phyloP scores from a whole-genome alignment of 495 filamentous ascomycete genomes.

The Xylaria telfairii region DNA sequence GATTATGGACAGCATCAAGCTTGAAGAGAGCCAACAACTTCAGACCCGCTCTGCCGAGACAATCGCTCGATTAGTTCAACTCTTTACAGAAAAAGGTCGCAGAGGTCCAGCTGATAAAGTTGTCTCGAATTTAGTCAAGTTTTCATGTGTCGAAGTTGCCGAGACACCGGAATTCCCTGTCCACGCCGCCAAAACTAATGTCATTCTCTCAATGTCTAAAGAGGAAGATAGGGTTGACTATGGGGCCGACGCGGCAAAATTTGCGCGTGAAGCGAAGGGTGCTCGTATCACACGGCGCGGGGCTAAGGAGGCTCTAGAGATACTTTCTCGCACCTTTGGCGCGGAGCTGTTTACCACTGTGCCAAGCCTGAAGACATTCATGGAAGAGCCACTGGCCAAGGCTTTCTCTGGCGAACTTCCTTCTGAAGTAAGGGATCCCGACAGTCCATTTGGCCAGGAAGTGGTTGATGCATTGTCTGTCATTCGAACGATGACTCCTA shows the following conservation, averaged over 20 bases:
- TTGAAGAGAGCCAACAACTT: constrained; percentile 88
- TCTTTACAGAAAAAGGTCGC: constrained; percentile 78
- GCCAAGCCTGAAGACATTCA: constrained; percentile 77
- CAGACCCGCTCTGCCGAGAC: constrained; percentile 87
- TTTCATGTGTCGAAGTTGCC: constrained; percentile 94
- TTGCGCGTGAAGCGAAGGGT: constrained; percentile 82
- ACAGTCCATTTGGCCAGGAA: constrained; percentile 80
- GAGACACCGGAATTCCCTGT: constrained; percentile 93
- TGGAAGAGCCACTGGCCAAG: constrained; percentile 77
- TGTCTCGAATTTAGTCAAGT: constrained; percentile 90
- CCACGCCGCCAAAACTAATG: constrained; percentile 73
- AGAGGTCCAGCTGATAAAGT: constrained; percentile 89
- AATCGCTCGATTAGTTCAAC: constrained; percentile 80
- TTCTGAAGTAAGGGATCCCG: constrained; percentile 68
- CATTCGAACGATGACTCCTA: constrained; percentile 86
- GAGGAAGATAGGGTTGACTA: constrained; percentile 96
- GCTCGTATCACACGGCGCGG: constrained; percentile 89
- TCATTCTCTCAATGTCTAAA: constrained; percentile 89
- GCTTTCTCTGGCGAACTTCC: constrained; percentile 79
- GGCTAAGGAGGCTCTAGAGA: constrained; percentile 93
- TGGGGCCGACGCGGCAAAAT: constrained; percentile 78
- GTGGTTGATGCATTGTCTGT: constrained; percentile 93
- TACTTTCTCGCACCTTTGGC: constrained; percentile 80
- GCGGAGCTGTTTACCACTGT: constrained; percentile 75
- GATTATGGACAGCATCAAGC: constrained; percentile 97